Evolutionary conservation across 192 early-diverging fungal genomes (phyloP).

Genomic region (Spizellomyces punctatus): DNA sequence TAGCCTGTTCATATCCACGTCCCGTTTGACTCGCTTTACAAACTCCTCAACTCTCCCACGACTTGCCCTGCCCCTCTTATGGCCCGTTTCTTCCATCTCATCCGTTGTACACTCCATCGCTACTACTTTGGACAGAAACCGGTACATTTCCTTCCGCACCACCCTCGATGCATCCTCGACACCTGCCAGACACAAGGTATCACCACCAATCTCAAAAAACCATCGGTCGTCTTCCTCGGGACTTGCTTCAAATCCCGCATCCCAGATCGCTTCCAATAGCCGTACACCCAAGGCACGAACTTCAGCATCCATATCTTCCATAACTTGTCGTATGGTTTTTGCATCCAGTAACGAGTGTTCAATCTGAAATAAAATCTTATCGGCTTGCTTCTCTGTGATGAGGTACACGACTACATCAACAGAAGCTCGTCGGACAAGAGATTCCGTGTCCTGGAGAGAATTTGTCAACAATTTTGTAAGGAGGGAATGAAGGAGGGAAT

Average conservation of each 20-base stretch:
- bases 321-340: background rate
- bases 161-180: constrained; percentile 14
- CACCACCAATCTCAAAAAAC: constrained; percentile 16
- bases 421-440: constrained; percentile 23
- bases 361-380: background rate
- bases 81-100: background rate
- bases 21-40: background rate
- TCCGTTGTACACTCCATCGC: background rate
- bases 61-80: background rate
- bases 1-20: constrained; percentile 16
- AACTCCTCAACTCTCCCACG: background rate
- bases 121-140: background rate
- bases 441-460: constrained; percentile 6
- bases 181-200: background rate
- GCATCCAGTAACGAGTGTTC: background rate
- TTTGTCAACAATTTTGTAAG: background rate
- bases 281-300: constrained; percentile 15
- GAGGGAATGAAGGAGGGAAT: background rate
- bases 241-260: background rate
- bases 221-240: background rate
- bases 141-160: constrained; percentile 9
- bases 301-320: constrained; percentile 22
- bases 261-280: constrained; percentile 8
- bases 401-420: background rate
- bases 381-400: background rate